Base-by-base conservation (phyloP, 2,329 filamentous ascomycete genomes). In the Podosphaera fusca region DNA sequence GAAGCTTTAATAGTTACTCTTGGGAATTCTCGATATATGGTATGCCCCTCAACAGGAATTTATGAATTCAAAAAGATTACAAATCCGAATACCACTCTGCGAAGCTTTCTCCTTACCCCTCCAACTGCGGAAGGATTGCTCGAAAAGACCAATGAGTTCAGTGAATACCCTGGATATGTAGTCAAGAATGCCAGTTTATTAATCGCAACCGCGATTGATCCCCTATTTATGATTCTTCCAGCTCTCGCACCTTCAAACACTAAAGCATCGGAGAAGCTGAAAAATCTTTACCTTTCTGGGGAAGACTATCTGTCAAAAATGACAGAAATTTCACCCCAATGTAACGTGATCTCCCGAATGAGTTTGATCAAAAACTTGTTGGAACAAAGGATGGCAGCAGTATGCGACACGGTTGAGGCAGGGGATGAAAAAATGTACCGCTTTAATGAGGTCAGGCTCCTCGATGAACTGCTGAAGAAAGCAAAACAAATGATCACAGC, bases 361-460 rank as follows among this genome's bases (percentile, higher is more conserved):
- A 70, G 71, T 58, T 58, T 57, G 7, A 59, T 73, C 64, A 74
- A 72, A 59, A 67, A 61, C 2, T 70, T 75, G 36, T 67, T 94
- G 0, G 80, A 85, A 64, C 69, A 73, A 9, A 76, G 87, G 40
- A 81, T 94, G 71, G 75, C 73, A 1, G 74, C 72, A 1, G 74
- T 92, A 4, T 94, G 89, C 69, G 88, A 95, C 64, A 83, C 77
- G 0, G 84, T 94, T 9, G 84, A 92, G 38, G 85, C 85, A 0
- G 86, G 84, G 12, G 85, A 86, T 59, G 88, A 95, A 68, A 79
- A 72, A 57, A 87, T 95, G 85, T 95, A 85, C 69, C 80, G 87
- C 10, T 71, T 94, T 31, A 92, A 75, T 63, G 76, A 85, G 64
- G 71, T 74, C 10, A 94, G 88, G 66, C 75, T 95, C 0, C 65